Base-by-base conservation (phyloP, 352 stramenopile genomes). In the Phytophthora fragariaefolia region DNA sequence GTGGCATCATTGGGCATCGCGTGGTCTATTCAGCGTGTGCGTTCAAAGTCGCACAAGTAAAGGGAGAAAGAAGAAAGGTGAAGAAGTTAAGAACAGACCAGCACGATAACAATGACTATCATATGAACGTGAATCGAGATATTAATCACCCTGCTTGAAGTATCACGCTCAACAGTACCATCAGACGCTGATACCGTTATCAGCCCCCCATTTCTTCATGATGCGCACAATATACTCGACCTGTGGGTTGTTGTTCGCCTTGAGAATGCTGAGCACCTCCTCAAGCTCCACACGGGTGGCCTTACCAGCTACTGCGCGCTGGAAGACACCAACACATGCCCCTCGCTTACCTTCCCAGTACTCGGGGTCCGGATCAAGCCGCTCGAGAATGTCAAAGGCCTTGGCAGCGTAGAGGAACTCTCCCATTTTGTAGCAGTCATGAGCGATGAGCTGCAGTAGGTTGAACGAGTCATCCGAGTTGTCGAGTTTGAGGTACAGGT, bases 371-470 rank as follows among this genome's bases (percentile, higher is more conserved):
- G 92, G 83, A 60, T 99, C 96, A 10, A 99, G 79, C 15, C 96
- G 82, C 73, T 98, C 90, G 22, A 99, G 79, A 47, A 98, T 93
- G 69, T 98, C 84, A 60, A 99, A 98, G 3, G 91, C 92, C 74
- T 98, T 98, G 28, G 96, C 96, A 1, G 96, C 83, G 66, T 97
- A 98, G 0, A 98, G 76, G 63, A 98, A 99, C 55, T 98, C 92
- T 20, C 96, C 97, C 86, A 98, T 98, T 71, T 90, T 91, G 85
- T 99, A 99, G 79, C 95, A 99, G 73, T 99, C 97, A 61, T 99
- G 98, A 17, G 95, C 97, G 47, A 99, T 97, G 15, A 99, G 79
- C 70, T 98, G 92, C 15, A 99, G 80, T 28, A 99, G 63, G 49
- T 98, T 98, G 82, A 98, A 98, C 28, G 90, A 97, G 28, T 98